phyloP scores from a whole-genome alignment of 1,139 yeast genomes.

The Candida tetrigidarum region DNA sequence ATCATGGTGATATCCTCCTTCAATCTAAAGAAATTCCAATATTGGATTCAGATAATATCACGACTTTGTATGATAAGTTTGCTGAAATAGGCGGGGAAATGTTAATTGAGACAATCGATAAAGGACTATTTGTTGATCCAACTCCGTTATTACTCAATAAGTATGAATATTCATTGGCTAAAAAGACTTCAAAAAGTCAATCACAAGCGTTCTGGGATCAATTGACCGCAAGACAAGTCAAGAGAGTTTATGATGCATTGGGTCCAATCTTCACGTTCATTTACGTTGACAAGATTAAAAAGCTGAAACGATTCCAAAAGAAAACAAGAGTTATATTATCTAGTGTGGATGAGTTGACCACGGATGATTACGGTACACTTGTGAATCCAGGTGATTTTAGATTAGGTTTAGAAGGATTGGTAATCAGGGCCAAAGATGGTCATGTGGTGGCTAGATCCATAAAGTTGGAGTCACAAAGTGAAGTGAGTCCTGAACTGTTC shows the following conservation, averaged over 20 bases:
- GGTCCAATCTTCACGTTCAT: conserved; percentile 63
- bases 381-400: conserved; percentile 47
- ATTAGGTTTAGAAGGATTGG: conserved; percentile 26
- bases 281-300: conserved; percentile 30
- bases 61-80: conserved; percentile 47
- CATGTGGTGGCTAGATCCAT: conserved; percentile 35
- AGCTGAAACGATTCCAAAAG: conserved; percentile 29
- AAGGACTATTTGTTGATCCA: conserved; percentile 23
- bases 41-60: conserved; percentile 42
- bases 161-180: conserved; percentile 56
- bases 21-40: conserved; percentile 55
- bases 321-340: conserved; percentile 53
- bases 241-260: conserved; percentile 54
- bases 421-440: conserved; percentile 50
- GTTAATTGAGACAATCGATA: conserved; percentile 48
- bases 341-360: conserved; percentile 25
- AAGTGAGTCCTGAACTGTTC: conserved; percentile 41
- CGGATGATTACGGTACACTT: conserved; percentile 2
- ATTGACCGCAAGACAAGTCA: conserved; percentile 40
- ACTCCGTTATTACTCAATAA: conserved; percentile 15
- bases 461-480: conserved; percentile 58
- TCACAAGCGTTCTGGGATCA: conserved; percentile 50
- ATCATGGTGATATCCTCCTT: conserved; percentile 71
- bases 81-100: conserved; percentile 65
- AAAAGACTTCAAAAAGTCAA: conserved; percentile 49